phyloP scores from a whole-genome alignment of 225 moss, liverwort and hornwort species.

The Thuidium tamariscinum region DNA sequence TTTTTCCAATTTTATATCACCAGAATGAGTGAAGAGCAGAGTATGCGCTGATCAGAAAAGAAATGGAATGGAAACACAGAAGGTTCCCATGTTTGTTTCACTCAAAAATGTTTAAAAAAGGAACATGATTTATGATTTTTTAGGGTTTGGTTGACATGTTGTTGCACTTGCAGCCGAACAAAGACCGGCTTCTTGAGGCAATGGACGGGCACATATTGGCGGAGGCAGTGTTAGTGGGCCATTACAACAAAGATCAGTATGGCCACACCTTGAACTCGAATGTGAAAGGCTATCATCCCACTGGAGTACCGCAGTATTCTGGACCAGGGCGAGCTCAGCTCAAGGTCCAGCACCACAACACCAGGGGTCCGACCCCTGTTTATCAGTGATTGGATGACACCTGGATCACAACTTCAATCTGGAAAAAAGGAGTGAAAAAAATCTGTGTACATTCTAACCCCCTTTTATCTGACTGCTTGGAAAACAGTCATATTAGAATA shows the following conservation, averaged over 20 bases:
- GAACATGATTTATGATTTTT: too few species aligned
- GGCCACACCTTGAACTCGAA: neutral
- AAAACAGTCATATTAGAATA: neutral
- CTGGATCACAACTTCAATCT: neutral
- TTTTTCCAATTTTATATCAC: neutral
- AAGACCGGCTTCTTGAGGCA: slow-evolving; percentile 35
- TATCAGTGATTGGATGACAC: neutral
- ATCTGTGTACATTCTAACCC: neutral
- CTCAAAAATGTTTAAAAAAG: neutral
- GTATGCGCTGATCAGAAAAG: neutral
- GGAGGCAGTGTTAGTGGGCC: slow-evolving; percentile 25
- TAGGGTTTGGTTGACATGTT: neutral
- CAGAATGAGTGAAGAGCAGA: neutral
- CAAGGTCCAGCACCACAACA: neutral
- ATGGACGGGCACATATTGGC: slow-evolving; percentile 51
- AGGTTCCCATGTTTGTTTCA: neutral
- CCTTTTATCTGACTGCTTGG: neutral
- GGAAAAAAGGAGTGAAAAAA: neutral
- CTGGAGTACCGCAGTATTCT: neutral
- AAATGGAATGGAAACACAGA: neutral
- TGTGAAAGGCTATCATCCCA: neutral
- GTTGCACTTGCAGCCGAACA: slow-evolving; percentile 16
- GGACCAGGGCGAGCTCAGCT: slow-evolving; percentile 3
- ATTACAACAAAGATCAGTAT: slow-evolving; percentile 3
- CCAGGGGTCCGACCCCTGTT: neutral